Evolutionary conservation across 441 rosid genomes (phyloP).

Genomic region (Aquilaria agallochum): DNA sequence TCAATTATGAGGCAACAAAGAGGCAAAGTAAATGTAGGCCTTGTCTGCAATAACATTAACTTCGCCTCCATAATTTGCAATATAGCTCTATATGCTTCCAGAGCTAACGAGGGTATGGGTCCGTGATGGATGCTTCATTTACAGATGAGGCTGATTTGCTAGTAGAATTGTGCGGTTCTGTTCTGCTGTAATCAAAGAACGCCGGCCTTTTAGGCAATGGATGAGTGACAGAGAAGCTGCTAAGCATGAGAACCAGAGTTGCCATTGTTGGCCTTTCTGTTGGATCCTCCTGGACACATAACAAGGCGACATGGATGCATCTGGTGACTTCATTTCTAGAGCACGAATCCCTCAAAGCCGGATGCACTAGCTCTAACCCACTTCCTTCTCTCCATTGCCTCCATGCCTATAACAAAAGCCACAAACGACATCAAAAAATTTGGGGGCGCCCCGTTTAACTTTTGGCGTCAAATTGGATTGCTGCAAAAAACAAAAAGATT

Average conservation of each 20-base stretch:
- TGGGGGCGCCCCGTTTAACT: neutral
- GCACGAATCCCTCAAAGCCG: conserved; percentile 20
- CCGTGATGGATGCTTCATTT: conserved; percentile 13
- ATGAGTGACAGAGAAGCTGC: conserved; percentile 34
- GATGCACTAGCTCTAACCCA: conserved; percentile 33
- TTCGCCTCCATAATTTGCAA: too few species aligned
- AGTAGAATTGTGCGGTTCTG: conserved; percentile 22
- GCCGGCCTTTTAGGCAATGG: conserved; percentile 33
- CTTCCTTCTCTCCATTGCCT: conserved; percentile 34
- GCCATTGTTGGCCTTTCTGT: conserved; percentile 51
- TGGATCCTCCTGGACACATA: conserved; percentile 57
- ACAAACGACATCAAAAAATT: too few species aligned
- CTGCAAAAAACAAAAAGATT: neutral
- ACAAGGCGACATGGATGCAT: conserved; percentile 53
- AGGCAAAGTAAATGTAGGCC: too few species aligned
- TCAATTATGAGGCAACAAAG: too few species aligned
- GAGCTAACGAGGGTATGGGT: conserved; percentile 12
- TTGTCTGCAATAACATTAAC: too few species aligned
- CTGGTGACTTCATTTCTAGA: conserved; percentile 32
- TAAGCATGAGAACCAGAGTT: conserved; percentile 46
- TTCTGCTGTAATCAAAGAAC: conserved; percentile 14
- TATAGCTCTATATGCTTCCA: too few species aligned
- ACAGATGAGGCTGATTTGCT: conserved; percentile 16
- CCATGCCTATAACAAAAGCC: conserved; percentile 30
- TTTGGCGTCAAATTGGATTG: neutral